These are phyloP conservation scores for Coniochaeta sp. DNA, from an alignment of 2,329 filamentous ascomycete genomes.

Conservation along the genomic window DNA sequence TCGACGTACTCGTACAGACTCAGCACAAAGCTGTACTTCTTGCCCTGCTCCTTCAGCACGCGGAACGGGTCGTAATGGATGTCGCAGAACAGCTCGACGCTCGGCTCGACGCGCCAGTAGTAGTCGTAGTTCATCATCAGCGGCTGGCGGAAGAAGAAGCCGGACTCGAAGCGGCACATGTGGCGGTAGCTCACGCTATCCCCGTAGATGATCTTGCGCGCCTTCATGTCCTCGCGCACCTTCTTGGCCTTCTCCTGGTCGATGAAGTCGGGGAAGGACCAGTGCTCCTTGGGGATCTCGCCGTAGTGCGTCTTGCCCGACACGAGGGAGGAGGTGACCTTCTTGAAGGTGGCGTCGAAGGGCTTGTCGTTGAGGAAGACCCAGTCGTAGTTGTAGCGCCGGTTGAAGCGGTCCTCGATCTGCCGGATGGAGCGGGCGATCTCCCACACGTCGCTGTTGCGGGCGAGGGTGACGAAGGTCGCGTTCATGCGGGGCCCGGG, in stretches of 20 bases:
- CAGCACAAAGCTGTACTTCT: conserved; percentile 97
- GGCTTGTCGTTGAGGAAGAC: conserved; percentile 96
- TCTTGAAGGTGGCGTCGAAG: conserved; percentile 90
- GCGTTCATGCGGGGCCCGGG: conserved; percentile 82
- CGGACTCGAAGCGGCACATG: conserved; percentile 99
- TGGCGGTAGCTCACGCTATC: conserved; percentile 96
- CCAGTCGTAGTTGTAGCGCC: conserved; percentile 96
- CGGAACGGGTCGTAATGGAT: conserved; percentile 94
- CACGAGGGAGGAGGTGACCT: conserved; percentile 80
- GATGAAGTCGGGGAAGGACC: conserved; percentile 95
- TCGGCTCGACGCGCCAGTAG: conserved; percentile 99
- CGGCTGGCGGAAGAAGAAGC: conserved; percentile 96
- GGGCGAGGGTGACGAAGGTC: conserved; percentile 91
- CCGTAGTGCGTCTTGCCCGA: conserved; percentile 91
- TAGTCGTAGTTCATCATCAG: conserved; percentile 96
- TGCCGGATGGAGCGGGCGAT: conserved; percentile 93
- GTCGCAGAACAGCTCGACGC: conserved; percentile 93
- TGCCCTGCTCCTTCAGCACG: conserved; percentile 90
- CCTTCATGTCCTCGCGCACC: conserved; percentile 88
- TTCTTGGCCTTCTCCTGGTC: conserved; percentile 88
- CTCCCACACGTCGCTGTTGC: conserved; percentile 93
- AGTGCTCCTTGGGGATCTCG: conserved; percentile 83
- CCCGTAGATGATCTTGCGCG: conserved; percentile 95
- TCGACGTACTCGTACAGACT: conserved; percentile 95
- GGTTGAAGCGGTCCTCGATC: conserved; percentile 97